Base-by-base conservation (phyloP, 2,329 filamentous ascomycete species). In the Fusarium sp. region DNA sequence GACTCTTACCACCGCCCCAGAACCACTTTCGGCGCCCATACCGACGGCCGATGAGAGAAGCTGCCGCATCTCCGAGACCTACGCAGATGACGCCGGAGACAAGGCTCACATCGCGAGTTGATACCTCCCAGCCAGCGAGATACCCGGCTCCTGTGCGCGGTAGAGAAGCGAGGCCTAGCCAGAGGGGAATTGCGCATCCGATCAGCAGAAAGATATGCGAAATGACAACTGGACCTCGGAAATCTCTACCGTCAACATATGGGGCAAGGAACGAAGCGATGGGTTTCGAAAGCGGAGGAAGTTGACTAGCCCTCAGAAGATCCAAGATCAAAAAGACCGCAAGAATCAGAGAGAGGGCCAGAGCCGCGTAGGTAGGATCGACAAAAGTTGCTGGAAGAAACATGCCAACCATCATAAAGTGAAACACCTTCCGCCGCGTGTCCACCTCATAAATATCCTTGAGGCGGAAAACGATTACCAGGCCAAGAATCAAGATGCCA, bases 361-460 rank as follows among this genome's bases (percentile, higher is more conserved):
- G 83, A 2, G 92, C 88, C 49, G 90, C 89, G 78, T 93, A 98
- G 40, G 90, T 85, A 1, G 96, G 95, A 77, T 99, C 96, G 67
- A 98, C 82, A 76, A 89, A 97, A 3, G 91, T 92, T 2, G 92
- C 89, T 0, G 96, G 94, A 3, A 98, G 84, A 56, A 99, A 90
- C 93, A 99, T 97, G 56, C 89, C 89, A 9, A 98, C 95, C 92
- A 98, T 98, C 86, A 95, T 97, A 71, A 96, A 96, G 78, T 99
- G 96, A 78, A 99, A 99, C 24, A 98, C 92, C 79, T 99, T 99
- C 50, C 96, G 89, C 49, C 96, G 88, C 2, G 96, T 99, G 79
- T 99, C 96, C 46, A 99, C 95, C 79, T 97, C 94, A 70, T 92
- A 94, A 49, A 92, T 83, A 5, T 89, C 83, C 40, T 91, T 92